Evolutionary conservation across 2,329 filamentous ascomycete genomes (phyloP), one percentile per base, ranked within the genome.

Genomic region (Cadophora sp.): DNA sequence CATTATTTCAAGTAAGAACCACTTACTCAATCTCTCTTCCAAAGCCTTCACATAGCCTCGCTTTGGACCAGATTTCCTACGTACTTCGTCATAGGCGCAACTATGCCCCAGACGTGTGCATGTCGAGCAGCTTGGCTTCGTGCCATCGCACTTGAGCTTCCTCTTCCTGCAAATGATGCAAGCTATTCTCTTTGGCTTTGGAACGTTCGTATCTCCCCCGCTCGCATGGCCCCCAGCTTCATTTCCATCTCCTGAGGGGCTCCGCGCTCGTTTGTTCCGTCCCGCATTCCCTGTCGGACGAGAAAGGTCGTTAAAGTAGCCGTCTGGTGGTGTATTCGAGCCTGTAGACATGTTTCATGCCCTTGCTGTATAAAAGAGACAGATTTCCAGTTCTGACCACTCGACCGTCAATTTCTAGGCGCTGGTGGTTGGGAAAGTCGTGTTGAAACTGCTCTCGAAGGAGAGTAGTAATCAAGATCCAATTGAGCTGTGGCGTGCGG

Each of bases 91-190:
- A 74, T 91, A 92, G 50, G 87, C 84, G 78, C 89, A 91, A 70
- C 86, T 85, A 79, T 92, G 89, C 50, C 86, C 84, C 63, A 91
- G 77, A 59, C 89, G 81, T 50, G 86, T 85, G 78, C 90, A 92
- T 40, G 89, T 91, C 60, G 85, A 87, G 75, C 90, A 92, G 53
- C 85, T 87, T n/a, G 89, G 89, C 71, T 86, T 86, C 55, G 81
- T 81, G 24, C 89, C 89, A 78, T 92, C 89, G 75, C 89, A 92
- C 78, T 86, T 85, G 82, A 97, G 84, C 82, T 98, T 98, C 78
- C 95, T 87, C 81, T 94, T 96, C 75, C 95, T 87, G 79, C 96
- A 99, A 71, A 98, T 90, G 77, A 97, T 92, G 79, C 96, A 99
- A 46, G 96, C 96, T 75, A 98, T 92, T 73, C 95, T 89, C 84